phyloP scores from a whole-genome alignment of 108 stramenopile genomes.

The Nannochloropsis gaditana region DNA sequence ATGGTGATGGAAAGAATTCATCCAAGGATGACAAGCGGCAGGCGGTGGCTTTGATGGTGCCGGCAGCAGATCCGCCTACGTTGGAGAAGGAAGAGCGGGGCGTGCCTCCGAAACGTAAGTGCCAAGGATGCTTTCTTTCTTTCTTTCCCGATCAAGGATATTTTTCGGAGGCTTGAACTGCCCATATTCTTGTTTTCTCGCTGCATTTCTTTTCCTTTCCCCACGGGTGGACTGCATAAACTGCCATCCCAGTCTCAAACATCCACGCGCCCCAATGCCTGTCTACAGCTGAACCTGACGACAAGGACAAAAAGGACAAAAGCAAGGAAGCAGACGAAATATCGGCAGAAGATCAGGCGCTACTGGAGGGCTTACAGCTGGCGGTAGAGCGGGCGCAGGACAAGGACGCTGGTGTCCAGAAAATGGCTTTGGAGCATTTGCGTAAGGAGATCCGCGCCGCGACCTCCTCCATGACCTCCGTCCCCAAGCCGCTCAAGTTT shows the following conservation, averaged over 20 bases:
- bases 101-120: neutral
- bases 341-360: slow-evolving; percentile 54
- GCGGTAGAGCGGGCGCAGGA: slow-evolving; percentile 52
- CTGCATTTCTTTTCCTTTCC: no score
- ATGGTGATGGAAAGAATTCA: neutral
- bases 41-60: slow-evolving; percentile 16
- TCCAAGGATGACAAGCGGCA: neutral
- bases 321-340: slow-evolving; percentile 45
- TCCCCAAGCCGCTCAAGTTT: slow-evolving; percentile 98
- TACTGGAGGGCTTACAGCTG: slow-evolving; percentile 57
- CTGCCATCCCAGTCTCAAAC: no score
- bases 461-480: slow-evolving; percentile 93
- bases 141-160: neutral
- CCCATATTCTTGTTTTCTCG: no score
- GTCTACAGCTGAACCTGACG: neutral
- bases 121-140: neutral
- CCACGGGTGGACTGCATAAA: no score
- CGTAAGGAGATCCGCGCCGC: slow-evolving; percentile 76
- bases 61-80: neutral
- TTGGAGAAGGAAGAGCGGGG: slow-evolving; percentile 14
- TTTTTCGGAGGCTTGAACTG: no score
- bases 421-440: slow-evolving; percentile 72
- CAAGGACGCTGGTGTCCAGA: slow-evolving; percentile 39
- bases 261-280: no score
- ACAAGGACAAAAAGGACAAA: slow-evolving; percentile 31